Percentiles rank a stretch among this genome's conserved stretches.
Evolutionary conservation across 1,284 basidiomycete genomes (phyloP).

Genomic region (Leccinum ponderosum): DNA sequence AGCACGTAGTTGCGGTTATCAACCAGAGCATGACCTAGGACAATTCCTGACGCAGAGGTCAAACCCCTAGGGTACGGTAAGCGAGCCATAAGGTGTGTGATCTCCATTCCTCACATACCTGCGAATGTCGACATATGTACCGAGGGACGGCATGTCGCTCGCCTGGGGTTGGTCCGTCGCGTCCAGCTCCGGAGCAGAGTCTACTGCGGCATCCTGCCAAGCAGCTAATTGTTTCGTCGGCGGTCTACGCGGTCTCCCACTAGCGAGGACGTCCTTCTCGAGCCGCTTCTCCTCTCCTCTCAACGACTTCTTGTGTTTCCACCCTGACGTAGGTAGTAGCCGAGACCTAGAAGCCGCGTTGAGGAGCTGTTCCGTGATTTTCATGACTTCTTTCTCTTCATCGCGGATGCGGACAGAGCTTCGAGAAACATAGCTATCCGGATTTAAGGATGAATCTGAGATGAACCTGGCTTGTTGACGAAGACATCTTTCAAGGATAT

Average conservation of each 20-base stretch:
- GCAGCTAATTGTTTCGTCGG: conserved; percentile 22
- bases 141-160: conserved; percentile 33
- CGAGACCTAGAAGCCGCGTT: conserved; percentile 26
- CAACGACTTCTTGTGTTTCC: conserved; percentile 31
- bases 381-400: conserved; percentile 18
- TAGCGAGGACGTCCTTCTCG: conserved; percentile 18
- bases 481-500: conserved; percentile 13
- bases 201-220: conserved; percentile 21
- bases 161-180: conserved; percentile 16
- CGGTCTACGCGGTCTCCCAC: conserved; percentile 4
- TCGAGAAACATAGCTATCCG: neutral
- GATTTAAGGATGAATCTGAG: conserved; percentile 3
- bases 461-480: conserved; percentile 1
- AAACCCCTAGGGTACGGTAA: conserved; percentile 43
- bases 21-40: conserved; percentile 42
- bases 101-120: conserved; percentile 41
- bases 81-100: neutral
- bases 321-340: conserved; percentile 25
- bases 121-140: conserved; percentile 62
- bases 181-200: conserved; percentile 11
- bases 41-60: conserved; percentile 44
- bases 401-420: neutral
- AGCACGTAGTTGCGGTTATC: conserved; percentile 40
- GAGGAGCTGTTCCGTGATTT: conserved; percentile 32
- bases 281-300: conserved; percentile 36